Conservation (phyloP, 1,284 basidiomycete genomes). For the Ceratobasidium sp. region DNA sequence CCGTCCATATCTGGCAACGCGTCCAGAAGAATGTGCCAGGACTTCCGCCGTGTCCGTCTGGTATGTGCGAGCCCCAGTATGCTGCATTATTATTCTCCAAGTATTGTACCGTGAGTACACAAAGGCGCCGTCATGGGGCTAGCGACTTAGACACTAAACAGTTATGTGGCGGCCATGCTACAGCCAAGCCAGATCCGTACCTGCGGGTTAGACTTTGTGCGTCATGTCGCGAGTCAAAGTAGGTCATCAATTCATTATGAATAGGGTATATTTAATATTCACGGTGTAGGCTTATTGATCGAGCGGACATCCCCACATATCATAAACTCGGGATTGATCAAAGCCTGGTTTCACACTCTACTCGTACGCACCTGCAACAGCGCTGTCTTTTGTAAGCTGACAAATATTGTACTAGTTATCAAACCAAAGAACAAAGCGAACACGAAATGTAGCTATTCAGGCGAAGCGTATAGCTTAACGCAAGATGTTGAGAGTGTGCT, state of each 20-base stretch:
- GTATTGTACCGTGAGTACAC: constrained; percentile 10
- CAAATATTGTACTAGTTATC: too few species aligned
- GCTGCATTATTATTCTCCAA: constrained; percentile 30
- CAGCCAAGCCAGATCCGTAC: constrained; percentile 16
- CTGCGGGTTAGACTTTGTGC: constrained; percentile 15
- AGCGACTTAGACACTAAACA: background rate
- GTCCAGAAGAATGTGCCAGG: constrained; percentile 5
- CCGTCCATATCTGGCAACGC: background rate
- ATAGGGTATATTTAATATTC: background rate
- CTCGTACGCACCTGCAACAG: too few species aligned
- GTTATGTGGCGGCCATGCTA: constrained; percentile 4
- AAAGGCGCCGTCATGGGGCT: background rate
- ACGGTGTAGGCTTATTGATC: background rate
- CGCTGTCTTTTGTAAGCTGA: too few species aligned
- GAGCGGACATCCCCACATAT: too few species aligned
- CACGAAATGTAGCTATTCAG: background rate
- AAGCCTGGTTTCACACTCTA: too few species aligned
- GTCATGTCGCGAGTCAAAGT: constrained; percentile 16
- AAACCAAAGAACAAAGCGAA: too few species aligned
- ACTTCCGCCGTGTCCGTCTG: constrained; percentile 15
- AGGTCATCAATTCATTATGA: background rate
- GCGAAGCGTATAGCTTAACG: background rate
- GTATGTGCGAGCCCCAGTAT: constrained; percentile 26
- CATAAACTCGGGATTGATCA: too few species aligned
- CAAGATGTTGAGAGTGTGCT: background rate